A percentile compares a stretch with the other conserved stretches of the same genome.
Evolutionary conservation across 345 rosid species (phyloP).

Genomic region (Lenwebbia sp.): DNA sequence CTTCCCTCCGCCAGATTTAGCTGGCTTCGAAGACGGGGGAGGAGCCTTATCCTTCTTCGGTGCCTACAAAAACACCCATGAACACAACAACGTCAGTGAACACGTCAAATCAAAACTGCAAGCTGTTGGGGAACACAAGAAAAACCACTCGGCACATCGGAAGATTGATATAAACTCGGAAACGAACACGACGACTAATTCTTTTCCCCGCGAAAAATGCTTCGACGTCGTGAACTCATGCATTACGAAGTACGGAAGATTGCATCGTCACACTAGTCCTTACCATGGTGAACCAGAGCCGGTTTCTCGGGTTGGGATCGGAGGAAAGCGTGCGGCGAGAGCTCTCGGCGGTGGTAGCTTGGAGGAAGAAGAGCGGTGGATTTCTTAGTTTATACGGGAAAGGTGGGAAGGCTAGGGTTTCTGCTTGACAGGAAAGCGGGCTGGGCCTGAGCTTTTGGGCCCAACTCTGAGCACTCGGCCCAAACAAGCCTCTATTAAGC

Average conservation of each 20-base stretch:
- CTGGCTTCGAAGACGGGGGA: constrained; percentile 67
- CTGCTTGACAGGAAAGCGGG: neutral
- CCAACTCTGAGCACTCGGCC: neutral
- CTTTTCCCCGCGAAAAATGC: neutral
- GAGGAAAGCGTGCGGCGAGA: neutral
- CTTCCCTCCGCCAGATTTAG: constrained; percentile 68
- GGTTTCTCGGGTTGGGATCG: neutral
- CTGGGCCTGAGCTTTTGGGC: neutral
- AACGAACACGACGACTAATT: neutral
- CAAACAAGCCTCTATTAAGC: neutral
- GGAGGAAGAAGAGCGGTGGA: neutral
- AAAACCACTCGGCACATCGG: neutral
- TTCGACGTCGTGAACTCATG: neutral
- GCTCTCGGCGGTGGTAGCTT: neutral
- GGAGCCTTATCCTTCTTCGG: constrained; percentile 75
- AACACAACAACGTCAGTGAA: neutral
- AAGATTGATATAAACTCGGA: neutral
- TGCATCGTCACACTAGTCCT: neutral
- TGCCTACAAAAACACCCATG: constrained; percentile 17
- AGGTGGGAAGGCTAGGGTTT: neutral
- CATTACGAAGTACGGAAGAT: neutral
- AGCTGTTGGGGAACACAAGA: neutral
- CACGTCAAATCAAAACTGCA: neutral
- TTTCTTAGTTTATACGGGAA: neutral
- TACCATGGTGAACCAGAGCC: neutral